phyloP scores from a whole-genome alignment of 2,329 filamentous ascomycete genomes.

The Fusarium scirpi region DNA sequence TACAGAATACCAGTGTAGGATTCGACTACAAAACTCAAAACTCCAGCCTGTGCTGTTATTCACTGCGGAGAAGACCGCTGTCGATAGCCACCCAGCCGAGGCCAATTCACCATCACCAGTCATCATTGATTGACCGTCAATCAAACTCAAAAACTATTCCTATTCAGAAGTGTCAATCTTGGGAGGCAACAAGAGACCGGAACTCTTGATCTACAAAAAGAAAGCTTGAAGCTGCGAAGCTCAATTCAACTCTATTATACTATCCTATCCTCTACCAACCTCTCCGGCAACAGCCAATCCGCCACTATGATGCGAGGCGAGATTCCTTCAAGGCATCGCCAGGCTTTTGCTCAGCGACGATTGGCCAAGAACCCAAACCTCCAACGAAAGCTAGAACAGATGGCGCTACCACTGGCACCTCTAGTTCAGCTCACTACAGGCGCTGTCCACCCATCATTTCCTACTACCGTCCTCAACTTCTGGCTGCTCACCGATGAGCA shows the following conservation, averaged over 20 bases:
- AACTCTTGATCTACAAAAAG: conserved; percentile 13
- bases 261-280: neutral
- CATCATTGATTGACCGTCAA: conserved; percentile 10
- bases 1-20: conserved; percentile 8
- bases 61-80: conserved; percentile 25
- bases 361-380: conserved; percentile 64
- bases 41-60: conserved; percentile 22
- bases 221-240: conserved; percentile 6
- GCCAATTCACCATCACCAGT: conserved; percentile 23
- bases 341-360: conserved; percentile 47
- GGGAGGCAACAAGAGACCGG: conserved; percentile 10
- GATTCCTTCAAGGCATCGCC: conserved; percentile 51
- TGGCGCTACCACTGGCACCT: conserved; percentile 74
- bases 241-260: neutral
- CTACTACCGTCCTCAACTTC: conserved; percentile 74
- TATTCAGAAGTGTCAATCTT: conserved; percentile 16
- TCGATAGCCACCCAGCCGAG: conserved; percentile 33
- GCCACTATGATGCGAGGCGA: conserved; percentile 52
- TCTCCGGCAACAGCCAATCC: conserved; percentile 7
- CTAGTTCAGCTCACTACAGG: conserved; percentile 74
- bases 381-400: conserved; percentile 71
- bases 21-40: conserved; percentile 34
- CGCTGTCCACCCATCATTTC: conserved; percentile 73
- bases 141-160: conserved; percentile 12
- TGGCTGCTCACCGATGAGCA: conserved; percentile 79